These are phyloP conservation scores for Ziziphus jujuba DNA, from an alignment of 306 rosid genomes.

Conservation along the genomic window DNA sequence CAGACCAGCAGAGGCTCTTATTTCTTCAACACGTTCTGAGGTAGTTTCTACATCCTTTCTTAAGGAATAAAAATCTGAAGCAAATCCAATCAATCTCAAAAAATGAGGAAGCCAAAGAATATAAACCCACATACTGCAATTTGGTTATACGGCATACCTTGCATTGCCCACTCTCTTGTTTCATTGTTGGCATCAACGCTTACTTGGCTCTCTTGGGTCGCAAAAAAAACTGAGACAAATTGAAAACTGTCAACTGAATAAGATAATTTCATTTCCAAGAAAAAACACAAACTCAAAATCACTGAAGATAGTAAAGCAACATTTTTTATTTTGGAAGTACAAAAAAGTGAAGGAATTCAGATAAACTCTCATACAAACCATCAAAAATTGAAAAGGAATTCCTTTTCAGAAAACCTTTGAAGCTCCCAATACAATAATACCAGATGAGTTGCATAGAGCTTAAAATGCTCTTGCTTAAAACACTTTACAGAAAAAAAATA, in stretches of 20 bases:
- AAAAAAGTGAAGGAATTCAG: not conserved
- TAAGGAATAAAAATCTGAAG: conserved; percentile 77
- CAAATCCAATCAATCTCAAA: not conserved
- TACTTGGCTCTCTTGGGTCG: conserved; percentile 66
- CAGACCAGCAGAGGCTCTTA: conserved; percentile 66
- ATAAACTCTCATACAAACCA: not conserved
- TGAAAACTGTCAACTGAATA: not conserved
- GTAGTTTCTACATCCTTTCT: conserved; percentile 70
- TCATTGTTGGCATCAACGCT: conserved; percentile 43
- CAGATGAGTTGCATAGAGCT: not conserved
- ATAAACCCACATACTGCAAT: not conserved
- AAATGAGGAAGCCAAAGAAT: not conserved
- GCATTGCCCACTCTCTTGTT: conserved; percentile 72
- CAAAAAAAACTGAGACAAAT: conserved; percentile 47
- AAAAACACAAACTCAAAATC: not conserved
- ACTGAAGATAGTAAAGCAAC: not conserved
- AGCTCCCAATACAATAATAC: not conserved
- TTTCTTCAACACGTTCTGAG: conserved; percentile 70
- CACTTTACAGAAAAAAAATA: not conserved
- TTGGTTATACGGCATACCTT: conserved; percentile 43
- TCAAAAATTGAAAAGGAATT: not conserved
- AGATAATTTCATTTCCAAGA: not conserved
- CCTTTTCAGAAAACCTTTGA: not conserved
- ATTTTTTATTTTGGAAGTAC: not conserved
- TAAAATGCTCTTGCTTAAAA: conserved; percentile 4